phyloP scores from a whole-genome alignment of 495 filamentous ascomycete genomes.

The Filosporella fistucella region DNA sequence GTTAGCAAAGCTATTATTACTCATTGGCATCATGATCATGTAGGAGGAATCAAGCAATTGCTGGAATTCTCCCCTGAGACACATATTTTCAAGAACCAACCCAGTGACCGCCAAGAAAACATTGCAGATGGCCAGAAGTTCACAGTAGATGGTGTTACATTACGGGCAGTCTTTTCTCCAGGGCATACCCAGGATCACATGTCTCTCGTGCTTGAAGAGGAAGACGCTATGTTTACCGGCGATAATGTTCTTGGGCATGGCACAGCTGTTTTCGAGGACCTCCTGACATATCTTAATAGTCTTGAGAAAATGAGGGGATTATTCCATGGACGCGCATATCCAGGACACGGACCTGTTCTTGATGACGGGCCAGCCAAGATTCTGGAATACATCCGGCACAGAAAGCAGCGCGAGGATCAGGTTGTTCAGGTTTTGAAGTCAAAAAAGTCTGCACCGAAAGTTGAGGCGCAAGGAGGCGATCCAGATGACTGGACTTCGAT shows the following conservation, averaged over 20 bases:
- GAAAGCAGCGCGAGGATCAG: conserved; percentile 75
- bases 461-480: conserved; percentile 17
- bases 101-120: conserved; percentile 39
- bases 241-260: conserved; percentile 95
- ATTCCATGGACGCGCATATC: conserved; percentile 72
- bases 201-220: conserved; percentile 65
- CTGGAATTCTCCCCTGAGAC: conserved; percentile 54
- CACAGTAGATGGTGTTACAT: conserved; percentile 65
- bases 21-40: conserved; percentile 89
- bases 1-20: conserved; percentile 69
- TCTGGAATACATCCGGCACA: conserved; percentile 76
- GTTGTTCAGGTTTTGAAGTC: conserved; percentile 62
- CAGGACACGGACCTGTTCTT: conserved; percentile 79
- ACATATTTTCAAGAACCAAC: conserved; percentile 48
- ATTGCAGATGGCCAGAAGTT: conserved; percentile 74
- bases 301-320: conserved; percentile 64
- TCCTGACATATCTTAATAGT: conserved; percentile 66
- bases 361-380: conserved; percentile 61
- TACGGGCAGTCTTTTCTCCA: conserved; percentile 72
- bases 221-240: conserved; percentile 86
- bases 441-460: conserved; percentile 24
- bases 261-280: conserved; percentile 86
- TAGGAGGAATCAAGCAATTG: conserved; percentile 67
- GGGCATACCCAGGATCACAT: conserved; percentile 89
- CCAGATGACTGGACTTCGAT: conserved; percentile 56